Evolutionary conservation across 1,139 yeast species (phyloP).

Genomic region (Pichia cactophila): DNA sequence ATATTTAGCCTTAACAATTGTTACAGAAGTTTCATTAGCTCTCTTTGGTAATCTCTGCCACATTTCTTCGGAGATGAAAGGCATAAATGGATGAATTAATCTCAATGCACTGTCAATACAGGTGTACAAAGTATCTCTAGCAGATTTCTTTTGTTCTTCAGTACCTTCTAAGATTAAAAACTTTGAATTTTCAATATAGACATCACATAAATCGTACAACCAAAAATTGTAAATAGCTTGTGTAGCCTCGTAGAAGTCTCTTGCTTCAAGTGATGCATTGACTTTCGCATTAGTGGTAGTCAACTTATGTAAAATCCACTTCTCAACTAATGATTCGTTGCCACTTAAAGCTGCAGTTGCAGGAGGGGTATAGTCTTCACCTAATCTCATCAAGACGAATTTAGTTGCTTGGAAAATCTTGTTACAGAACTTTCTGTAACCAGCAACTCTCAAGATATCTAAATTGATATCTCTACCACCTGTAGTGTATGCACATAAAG

Average conservation of each 20-base stretch:
- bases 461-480: slow-evolving; percentile 98
- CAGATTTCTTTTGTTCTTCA: slow-evolving; percentile 73
- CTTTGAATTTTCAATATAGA: slow-evolving; percentile 95
- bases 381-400: slow-evolving; percentile 89
- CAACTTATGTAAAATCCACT: slow-evolving; percentile 90
- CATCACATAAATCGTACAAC: slow-evolving; percentile 92
- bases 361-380: slow-evolving; percentile 80
- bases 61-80: slow-evolving; percentile 92
- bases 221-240: slow-evolving; percentile 86
- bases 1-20: slow-evolving; percentile 75
- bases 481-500: slow-evolving; percentile 95
- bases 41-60: slow-evolving; percentile 98
- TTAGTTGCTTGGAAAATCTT: slow-evolving; percentile 98
- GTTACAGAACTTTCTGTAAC: slow-evolving; percentile 98
- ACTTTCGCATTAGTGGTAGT: slow-evolving; percentile 61
- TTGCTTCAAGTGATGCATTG: slow-evolving; percentile 61
- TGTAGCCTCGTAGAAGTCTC: slow-evolving; percentile 88
- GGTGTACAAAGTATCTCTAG: slow-evolving; percentile 89
- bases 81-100: slow-evolving; percentile 97
- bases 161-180: slow-evolving; percentile 87
- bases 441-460: slow-evolving; percentile 95
- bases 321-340: slow-evolving; percentile 84
- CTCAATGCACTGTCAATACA: slow-evolving; percentile 87
- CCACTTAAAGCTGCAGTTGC: slow-evolving; percentile 57
- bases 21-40: slow-evolving; percentile 54